Percentiles rank a stretch among this genome's conserved stretches.
Evolutionary conservation across 2,329 filamentous ascomycete genomes (phyloP).

Genomic region (Gaeumannomyces sp.): DNA sequence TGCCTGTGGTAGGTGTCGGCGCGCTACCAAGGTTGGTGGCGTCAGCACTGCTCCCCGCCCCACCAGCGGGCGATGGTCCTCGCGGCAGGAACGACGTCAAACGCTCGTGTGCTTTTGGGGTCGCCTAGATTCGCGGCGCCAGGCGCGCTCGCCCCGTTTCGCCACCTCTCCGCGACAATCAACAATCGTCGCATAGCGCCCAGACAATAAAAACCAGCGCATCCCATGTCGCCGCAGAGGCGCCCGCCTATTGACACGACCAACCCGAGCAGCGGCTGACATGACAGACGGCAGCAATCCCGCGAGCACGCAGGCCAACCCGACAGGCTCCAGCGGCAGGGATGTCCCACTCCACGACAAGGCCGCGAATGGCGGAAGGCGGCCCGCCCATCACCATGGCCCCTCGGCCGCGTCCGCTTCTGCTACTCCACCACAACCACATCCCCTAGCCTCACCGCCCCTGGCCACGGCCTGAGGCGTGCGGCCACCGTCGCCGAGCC

Average conservation of each 20-base stretch:
- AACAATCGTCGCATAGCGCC: too few relatives aligned
- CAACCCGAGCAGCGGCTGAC: not conserved
- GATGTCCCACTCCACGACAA: not conserved
- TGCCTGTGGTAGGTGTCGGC: too few relatives aligned
- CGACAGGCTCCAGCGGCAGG: conserved; percentile 1
- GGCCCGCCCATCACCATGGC: not conserved
- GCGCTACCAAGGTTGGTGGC: too few relatives aligned
- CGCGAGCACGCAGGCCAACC: not conserved
- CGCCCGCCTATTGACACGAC: not conserved
- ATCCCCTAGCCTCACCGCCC: conserved; percentile 13
- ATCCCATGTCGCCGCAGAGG: too few relatives aligned
- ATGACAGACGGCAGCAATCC: not conserved
- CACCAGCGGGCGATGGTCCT: too few relatives aligned
- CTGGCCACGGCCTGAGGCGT: conserved; percentile 35
- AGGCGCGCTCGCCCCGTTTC: too few relatives aligned
- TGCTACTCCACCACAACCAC: not conserved
- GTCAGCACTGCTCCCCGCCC: too few relatives aligned
- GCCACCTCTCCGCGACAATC: too few relatives aligned
- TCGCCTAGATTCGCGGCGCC: too few relatives aligned
- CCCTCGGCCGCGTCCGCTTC: not conserved
- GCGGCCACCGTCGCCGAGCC: conserved; percentile 33
- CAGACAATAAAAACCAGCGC: too few relatives aligned
- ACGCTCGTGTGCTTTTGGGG: too few relatives aligned
- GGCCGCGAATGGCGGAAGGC: not conserved
- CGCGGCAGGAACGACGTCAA: too few relatives aligned